Base-by-base conservation (phyloP, 257 asterid genomes). In the Hygrophila difformis region DNA sequence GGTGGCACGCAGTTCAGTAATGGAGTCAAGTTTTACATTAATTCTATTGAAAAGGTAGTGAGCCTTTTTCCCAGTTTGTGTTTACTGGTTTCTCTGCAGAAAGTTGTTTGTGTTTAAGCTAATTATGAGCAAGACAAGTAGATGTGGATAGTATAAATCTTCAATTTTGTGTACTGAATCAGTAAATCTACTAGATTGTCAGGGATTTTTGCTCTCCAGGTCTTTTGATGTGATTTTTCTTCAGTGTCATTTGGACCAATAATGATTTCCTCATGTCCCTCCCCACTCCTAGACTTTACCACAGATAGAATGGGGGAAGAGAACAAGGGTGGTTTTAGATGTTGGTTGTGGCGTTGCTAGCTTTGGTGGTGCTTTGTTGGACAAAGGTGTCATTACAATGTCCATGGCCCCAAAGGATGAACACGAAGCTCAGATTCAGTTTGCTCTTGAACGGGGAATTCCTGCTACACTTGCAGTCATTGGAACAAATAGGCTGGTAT, bases 311-410 rank as follows among this genome's bases (percentile, higher is more conserved):
- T 80, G 86, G 84, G 96, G 99, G 33, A 91, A 70, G 73, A 81
- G 67, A 62, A 86, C 79, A 11, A 74, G 96, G 73, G 94, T 80
- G 24, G 45, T 82, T 69, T 65, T 91, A 56, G 99, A 91, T 57
- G 96, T 91, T 61, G 99, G 99, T 26, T 91, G 95, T 47, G 99
- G 99, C 33, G 99, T 91, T 70, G 96, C 99, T 66, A 91, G 95
- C 79, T 91, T 91, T 53, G 96, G 98, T 49, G 96, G 98, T 54
- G 57, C 81, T 56, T 68, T 91, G 56, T 74, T 91, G 61, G 89
- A 86, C 46, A 85, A 62, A 66, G 65, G 69, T 65, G 96, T 82
- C 21, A 56, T 82, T 55, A 78, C 98, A 18, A 70, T 86, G 96
- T 91, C 98, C 29, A 79, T 91, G 33, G 98, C 98, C 45, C 98